Percentiles rank a stretch among this genome's conserved stretches.
These are phyloP conservation scores for Luffa aegyptiaca DNA, from an alignment of 306 rosid species.

Conservation along the genomic window DNA sequence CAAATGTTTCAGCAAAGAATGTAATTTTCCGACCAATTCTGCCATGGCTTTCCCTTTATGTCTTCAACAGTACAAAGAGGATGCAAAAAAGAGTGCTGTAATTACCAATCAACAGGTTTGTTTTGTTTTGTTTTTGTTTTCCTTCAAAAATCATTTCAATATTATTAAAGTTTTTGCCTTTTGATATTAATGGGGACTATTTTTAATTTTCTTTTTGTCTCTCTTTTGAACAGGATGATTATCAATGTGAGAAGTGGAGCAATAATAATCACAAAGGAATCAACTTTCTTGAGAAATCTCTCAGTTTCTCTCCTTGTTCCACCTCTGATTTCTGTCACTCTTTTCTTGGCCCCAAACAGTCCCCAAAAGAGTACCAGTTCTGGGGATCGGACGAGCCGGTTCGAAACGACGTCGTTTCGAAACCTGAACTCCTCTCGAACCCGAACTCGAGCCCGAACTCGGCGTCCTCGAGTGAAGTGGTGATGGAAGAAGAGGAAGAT, in stretches of 20 bases:
- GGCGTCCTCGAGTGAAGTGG: slow-evolving; percentile 74
- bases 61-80: slow-evolving; percentile 60
- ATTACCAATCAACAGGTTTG: background rate
- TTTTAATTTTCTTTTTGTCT: background rate
- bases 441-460: slow-evolving; percentile 91
- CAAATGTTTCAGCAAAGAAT: slow-evolving; percentile 15
- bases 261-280: background rate
- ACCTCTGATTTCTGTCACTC: slow-evolving; percentile 18
- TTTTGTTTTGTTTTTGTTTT: background rate
- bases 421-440: slow-evolving; percentile 78
- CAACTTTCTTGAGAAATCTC: slow-evolving; percentile 22
- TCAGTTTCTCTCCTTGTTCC: slow-evolving; percentile 26
- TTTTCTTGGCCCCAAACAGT: slow-evolving; percentile 33
- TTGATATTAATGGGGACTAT: background rate
- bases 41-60: slow-evolving; percentile 48
- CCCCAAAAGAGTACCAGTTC: slow-evolving; percentile 43
- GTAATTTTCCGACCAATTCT: slow-evolving; percentile 12
- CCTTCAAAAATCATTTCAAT: background rate
- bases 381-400: slow-evolving; percentile 33
- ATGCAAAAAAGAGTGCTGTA: slow-evolving; percentile 17
- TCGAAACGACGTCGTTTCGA: slow-evolving; percentile 41
- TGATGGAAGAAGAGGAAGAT: slow-evolving; percentile 27
- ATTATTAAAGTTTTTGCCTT: background rate
- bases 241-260: background rate
- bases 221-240: background rate